A percentile compares a stretch with the other conserved stretches of the same genome.
Evolutionary conservation across 1,284 basidiomycete species (phyloP).

Genomic region (Cutaneotrichosporon dermatis): DNA sequence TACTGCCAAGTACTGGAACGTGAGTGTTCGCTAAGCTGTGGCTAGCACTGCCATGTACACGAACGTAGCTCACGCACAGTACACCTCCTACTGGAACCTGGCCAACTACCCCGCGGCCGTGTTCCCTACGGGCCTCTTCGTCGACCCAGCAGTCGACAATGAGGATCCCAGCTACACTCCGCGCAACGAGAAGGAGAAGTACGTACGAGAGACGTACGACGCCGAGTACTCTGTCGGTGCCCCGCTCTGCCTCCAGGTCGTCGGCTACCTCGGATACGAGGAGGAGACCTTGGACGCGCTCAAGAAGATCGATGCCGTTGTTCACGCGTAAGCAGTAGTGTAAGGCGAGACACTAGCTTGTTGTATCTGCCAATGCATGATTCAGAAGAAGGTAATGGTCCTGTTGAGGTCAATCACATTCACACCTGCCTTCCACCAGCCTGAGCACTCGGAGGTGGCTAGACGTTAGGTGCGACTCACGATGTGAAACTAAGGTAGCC

Average conservation of each 20-base stretch:
- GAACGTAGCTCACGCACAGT: slow-evolving; percentile 45
- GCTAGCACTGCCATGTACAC: slow-evolving; percentile 59
- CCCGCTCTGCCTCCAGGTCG: slow-evolving; percentile 14
- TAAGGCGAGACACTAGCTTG: not conserved
- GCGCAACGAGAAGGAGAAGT: slow-evolving; percentile 48
- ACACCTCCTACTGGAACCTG: slow-evolving; percentile 64
- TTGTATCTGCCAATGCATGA: not conserved
- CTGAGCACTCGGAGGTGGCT: too few relatives aligned
- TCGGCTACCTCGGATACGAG: slow-evolving; percentile 14
- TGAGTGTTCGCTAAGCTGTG: slow-evolving; percentile 48
- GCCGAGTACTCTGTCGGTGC: slow-evolving; percentile 19
- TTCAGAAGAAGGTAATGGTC: too few relatives aligned
- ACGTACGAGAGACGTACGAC: slow-evolving; percentile 28
- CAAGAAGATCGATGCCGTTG: slow-evolving; percentile 26
- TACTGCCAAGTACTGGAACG: slow-evolving; percentile 38
- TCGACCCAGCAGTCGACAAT: slow-evolving; percentile 53
- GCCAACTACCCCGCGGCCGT: slow-evolving; percentile 63
- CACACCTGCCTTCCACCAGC: too few relatives aligned
- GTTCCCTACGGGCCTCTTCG: slow-evolving; percentile 59
- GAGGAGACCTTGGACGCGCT: slow-evolving; percentile 48
- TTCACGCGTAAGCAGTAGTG: not conserved
- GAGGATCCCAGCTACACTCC: slow-evolving; percentile 60
- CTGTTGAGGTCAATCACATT: too few relatives aligned
- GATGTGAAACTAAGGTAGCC: too few relatives aligned
- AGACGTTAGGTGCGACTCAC: too few relatives aligned